Evolutionary conservation across 768 basidiomycete species (phyloP), one percentile per base, ranked within the genome.

Genomic region (Cubamyces sp.): DNA sequence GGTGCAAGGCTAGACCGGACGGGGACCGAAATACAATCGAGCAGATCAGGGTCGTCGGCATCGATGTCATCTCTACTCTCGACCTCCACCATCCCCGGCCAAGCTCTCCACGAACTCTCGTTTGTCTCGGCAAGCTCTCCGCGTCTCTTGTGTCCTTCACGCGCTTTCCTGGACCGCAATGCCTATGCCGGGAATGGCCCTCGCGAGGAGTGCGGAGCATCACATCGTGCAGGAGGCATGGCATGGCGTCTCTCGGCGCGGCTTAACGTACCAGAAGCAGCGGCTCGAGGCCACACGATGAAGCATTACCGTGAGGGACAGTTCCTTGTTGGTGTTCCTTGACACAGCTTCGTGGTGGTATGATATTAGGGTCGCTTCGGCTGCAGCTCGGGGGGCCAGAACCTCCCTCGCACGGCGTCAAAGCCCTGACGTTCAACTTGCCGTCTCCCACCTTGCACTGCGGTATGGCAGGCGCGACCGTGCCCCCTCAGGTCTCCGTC

Each of bases 241-340:
- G 40, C 28, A 46, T 21, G 5, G 43, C 57, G 21, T n/a, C 46
- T 57, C 46, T 23, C 16, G 57, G 45, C 9, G 40, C 46, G 40
- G 40, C 8, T 47, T 60, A 54, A 60, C 63, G 63, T 64, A 57
- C 60, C 58, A 60, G 63, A 64, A 57, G 63, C 54, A 11, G 57
- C 49, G 26, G 47, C 3, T 41, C 30, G 45, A 51, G 48, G 2
- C 46, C 46, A 26, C 47, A 26, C 18, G 34, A 28, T 59, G 57
- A 52, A 37, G 49, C 42, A 34, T 28, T 16, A n/a, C 57, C 57
- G 57, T 43, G 57, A 52, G 57, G 41, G 40, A 21, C 49, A 50
- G 15, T 51, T 45, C 41, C 49, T 28, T 30, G 39, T 51, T 28
- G 2, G 49, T 50, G 57, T 41, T 23, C 21, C 49, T n/a, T 28